Conservation (phyloP, 176 grass and related monocot genomes). For the Eremochloa ophiuroides region DNA sequence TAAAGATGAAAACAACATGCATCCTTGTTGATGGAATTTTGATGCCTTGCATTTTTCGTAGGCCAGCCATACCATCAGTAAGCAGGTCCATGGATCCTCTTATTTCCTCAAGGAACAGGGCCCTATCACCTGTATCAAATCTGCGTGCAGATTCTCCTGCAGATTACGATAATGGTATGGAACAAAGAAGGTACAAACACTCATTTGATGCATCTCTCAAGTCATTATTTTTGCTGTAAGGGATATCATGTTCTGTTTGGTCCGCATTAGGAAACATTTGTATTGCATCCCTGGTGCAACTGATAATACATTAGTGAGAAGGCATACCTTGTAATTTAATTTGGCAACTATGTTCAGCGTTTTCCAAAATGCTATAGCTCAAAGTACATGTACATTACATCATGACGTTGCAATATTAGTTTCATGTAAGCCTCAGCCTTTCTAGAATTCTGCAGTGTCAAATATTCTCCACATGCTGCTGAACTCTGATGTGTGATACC, state of each 20-base stretch:
- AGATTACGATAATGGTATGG: conserved; percentile 33
- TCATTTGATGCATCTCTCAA: conserved; percentile 24
- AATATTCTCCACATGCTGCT: not conserved
- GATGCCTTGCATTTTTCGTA: conserved; percentile 18
- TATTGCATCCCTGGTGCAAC: not conserved
- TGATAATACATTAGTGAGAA: not conserved
- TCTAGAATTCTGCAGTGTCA: not conserved
- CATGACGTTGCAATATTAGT: not conserved
- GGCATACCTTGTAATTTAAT: not conserved
- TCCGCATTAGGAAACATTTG: not conserved
- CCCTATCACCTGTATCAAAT: conserved; percentile 29
- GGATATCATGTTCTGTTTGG: not conserved
- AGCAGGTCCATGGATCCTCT: conserved; percentile 6
- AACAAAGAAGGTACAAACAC: conserved; percentile 45
- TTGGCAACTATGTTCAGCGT: not conserved
- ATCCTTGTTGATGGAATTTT: not conserved
- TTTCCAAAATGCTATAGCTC: not conserved
- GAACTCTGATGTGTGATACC: not conserved
- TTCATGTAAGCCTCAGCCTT: not conserved
- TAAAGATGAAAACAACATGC: conserved; percentile 9
- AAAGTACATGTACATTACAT: not conserved
- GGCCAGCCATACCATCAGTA: conserved; percentile 16
- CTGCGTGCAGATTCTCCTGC: conserved; percentile 20
- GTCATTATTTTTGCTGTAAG: not conserved
- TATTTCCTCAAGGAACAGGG: conserved; percentile 35